phyloP scores from a whole-genome alignment of 495 filamentous ascomycete genomes.

The Talaromyces wortmannii region DNA sequence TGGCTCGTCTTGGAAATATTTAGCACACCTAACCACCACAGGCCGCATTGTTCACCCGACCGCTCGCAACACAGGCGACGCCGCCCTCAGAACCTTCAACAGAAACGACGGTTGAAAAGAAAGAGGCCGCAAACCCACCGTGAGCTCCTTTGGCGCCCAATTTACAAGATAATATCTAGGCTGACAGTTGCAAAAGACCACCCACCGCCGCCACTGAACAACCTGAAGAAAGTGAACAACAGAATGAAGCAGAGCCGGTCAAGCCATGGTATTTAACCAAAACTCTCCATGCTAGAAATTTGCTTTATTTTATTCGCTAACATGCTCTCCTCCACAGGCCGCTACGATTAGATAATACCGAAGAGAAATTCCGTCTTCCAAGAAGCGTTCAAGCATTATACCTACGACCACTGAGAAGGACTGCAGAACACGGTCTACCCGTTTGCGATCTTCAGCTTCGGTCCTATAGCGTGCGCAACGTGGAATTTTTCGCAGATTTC shows the following conservation, averaged over 20 bases:
- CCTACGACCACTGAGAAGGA: slow-evolving; percentile 73
- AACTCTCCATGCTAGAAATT: not conserved
- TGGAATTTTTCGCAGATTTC: slow-evolving; percentile 94
- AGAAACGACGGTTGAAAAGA: not conserved
- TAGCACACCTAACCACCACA: not conserved
- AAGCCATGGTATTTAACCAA: not conserved
- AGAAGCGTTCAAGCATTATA: slow-evolving; percentile 79
- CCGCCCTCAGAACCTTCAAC: not conserved
- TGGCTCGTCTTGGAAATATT: not conserved
- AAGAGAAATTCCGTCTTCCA: slow-evolving; percentile 49
- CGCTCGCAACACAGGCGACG: not conserved
- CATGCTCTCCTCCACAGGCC: slow-evolving; percentile 16
- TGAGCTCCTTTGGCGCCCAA: not conserved
- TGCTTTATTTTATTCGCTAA: not conserved
- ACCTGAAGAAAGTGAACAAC: not conserved
- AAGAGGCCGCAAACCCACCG: not conserved
- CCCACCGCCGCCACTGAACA: not conserved
- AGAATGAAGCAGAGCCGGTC: not conserved
- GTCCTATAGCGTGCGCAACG: slow-evolving; percentile 83
- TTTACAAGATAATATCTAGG: not conserved
- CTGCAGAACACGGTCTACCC: slow-evolving; percentile 66
- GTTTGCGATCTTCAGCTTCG: slow-evolving; percentile 88
- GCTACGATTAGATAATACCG: slow-evolving; percentile 27
- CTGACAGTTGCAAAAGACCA: not conserved
- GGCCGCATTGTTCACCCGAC: not conserved